phyloP scores from a whole-genome alignment of 139 green algal species.

The Picochlorum sp. region DNA sequence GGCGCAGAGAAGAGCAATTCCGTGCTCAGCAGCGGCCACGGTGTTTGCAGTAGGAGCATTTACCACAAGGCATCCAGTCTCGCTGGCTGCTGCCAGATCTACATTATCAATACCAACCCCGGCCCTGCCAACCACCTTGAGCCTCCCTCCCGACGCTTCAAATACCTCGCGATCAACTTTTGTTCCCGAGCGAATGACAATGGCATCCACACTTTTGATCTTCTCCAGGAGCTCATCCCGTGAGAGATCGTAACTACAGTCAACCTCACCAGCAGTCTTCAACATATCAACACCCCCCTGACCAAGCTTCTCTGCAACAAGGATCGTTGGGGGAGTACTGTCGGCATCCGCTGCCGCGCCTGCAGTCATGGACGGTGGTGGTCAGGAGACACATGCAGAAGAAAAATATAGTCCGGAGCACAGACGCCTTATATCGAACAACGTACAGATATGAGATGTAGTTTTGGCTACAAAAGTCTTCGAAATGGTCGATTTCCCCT shows the following conservation, averaged over 20 bases:
- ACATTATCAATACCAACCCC: constrained; percentile 97
- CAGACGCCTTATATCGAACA: no score
- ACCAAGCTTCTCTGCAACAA: constrained; percentile 92
- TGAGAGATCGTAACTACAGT: constrained; percentile 38
- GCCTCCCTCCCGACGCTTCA: constrained; percentile 77
- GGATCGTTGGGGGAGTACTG: constrained; percentile 50
- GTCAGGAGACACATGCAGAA: background rate
- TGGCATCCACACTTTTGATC: constrained; percentile 68
- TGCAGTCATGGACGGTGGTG: background rate
- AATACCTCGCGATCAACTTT: constrained; percentile 88
- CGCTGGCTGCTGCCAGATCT: constrained; percentile 83
- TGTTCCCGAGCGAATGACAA: constrained; percentile 87
- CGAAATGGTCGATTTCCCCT: no score
- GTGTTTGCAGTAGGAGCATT: constrained; percentile 98
- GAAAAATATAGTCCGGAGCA: no score
- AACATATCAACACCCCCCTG: constrained; percentile 71
- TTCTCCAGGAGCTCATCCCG: constrained; percentile 61
- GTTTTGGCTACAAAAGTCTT: no score
- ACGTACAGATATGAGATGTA: no score
- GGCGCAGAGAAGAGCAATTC: constrained; percentile 85
- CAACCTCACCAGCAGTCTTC: constrained; percentile 52
- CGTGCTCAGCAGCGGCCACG: constrained; percentile 91
- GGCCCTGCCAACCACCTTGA: constrained; percentile 91
- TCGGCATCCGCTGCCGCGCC: background rate
- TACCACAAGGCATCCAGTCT: constrained; percentile 90